phyloP scores from a whole-genome alignment of 306 rosid genomes.

The Cyamopsis tetragonoloba region DNA sequence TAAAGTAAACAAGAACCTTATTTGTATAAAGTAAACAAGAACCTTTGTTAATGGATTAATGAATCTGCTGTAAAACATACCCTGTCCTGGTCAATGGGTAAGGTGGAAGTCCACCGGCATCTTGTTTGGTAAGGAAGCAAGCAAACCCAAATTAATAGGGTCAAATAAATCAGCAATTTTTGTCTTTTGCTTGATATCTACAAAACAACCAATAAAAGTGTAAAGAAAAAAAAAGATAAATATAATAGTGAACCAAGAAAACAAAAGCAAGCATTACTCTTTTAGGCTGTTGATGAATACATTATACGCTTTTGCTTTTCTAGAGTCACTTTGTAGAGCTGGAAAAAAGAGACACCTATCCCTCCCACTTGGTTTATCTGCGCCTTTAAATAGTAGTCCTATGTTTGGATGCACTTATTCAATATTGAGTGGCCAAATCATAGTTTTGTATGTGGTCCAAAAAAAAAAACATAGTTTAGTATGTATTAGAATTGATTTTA shows the following conservation, averaged over 20 bases:
- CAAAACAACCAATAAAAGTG: too few species aligned
- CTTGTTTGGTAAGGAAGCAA: conserved; percentile 1
- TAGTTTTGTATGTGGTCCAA: too few species aligned
- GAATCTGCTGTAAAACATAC: background rate
- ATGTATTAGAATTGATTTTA: too few species aligned
- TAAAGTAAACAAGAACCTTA: too few species aligned
- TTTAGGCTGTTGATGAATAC: background rate
- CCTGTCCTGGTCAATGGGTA: background rate
- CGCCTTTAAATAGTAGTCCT: background rate
- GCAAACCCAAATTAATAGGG: background rate
- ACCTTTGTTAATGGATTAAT: background rate
- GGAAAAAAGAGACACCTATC: conserved; percentile 8
- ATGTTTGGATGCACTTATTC: too few species aligned
- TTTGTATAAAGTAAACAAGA: too few species aligned
- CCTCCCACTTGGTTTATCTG: background rate
- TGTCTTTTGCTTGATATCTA: background rate
- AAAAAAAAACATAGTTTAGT: too few species aligned
- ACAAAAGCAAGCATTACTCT: background rate
- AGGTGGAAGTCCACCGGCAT: background rate
- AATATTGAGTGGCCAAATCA: too few species aligned
- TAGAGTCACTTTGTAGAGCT: background rate
- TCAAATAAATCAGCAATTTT: background rate
- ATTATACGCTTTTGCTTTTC: conserved; percentile 27
- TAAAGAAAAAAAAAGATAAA: background rate
- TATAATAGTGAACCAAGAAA: conserved; percentile 4